Evolutionary conservation across 2,329 filamentous ascomycete genomes (phyloP).

Genomic region (Fusarium fracticaudum): DNA sequence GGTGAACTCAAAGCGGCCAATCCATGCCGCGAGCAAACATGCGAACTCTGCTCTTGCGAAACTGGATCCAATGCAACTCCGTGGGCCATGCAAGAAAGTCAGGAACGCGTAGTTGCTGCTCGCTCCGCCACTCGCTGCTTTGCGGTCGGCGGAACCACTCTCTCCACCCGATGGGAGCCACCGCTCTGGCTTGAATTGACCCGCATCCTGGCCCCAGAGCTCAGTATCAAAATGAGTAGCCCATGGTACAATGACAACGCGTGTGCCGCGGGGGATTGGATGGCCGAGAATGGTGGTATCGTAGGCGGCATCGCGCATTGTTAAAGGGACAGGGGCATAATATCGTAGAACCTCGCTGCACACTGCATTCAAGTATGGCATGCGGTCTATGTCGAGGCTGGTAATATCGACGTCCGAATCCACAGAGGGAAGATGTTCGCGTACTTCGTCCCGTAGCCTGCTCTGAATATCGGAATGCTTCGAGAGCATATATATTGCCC

Average conservation of each 20-base stretch:
- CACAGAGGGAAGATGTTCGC: constrained; percentile 64
- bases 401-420: constrained; percentile 50
- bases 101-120: constrained; percentile 79
- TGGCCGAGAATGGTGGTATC: constrained; percentile 74
- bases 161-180: constrained; percentile 67
- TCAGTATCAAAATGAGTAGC: constrained; percentile 75
- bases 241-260: constrained; percentile 70
- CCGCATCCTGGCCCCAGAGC: constrained; percentile 81
- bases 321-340: constrained; percentile 76
- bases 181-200: constrained; percentile 80
- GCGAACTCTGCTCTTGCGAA: constrained; percentile 90
- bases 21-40: constrained; percentile 79
- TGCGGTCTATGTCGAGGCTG: constrained; percentile 69
- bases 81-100: constrained; percentile 87
- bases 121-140: constrained; percentile 73
- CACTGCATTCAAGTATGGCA: constrained; percentile 84
- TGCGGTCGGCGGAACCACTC: constrained; percentile 47
- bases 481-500: constrained; percentile 77
- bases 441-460: constrained; percentile 74
- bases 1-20: constrained; percentile 77
- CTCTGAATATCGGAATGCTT: constrained; percentile 71
- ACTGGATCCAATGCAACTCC: constrained; percentile 83
- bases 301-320: constrained; percentile 70
- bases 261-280: constrained; percentile 75
- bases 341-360: constrained; percentile 81